Evolutionary conservation across 306 rosid genomes (phyloP).

Genomic region (Cucurbita argyrosperma): DNA sequence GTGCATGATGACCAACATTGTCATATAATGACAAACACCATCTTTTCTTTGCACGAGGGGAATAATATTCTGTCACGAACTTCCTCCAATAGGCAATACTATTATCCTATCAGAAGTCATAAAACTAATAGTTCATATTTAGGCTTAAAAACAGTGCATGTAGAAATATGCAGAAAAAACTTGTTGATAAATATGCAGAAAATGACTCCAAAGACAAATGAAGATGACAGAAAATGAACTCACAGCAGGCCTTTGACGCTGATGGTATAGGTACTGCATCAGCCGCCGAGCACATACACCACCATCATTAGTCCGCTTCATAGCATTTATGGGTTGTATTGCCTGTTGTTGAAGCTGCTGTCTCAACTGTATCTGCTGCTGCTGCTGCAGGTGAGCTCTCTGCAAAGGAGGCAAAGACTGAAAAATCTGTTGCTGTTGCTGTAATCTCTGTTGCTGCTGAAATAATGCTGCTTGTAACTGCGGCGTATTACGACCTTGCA

Average conservation of each 20-base stretch:
- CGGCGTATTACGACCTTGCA: conserved; percentile 8
- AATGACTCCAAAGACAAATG: neutral
- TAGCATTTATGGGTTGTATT: conserved; percentile 3
- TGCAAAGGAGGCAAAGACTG: conserved; percentile 85
- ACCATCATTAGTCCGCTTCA: conserved; percentile 5
- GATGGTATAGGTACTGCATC: conserved; percentile 27
- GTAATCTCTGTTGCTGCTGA: conserved; percentile 24
- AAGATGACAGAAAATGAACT: neutral
- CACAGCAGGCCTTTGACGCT: conserved; percentile 25
- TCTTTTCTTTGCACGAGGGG: conserved; percentile 28
- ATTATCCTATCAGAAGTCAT: conserved; percentile 16
- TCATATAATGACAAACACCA: conserved; percentile 29
- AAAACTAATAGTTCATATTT: neutral
- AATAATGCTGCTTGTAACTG: conserved; percentile 25
- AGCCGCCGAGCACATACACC: conserved; percentile 24
- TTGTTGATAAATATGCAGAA: neutral
- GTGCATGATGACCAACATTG: conserved; percentile 15
- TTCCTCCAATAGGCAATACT: conserved; percentile 25
- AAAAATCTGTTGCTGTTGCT: conserved; percentile 46
- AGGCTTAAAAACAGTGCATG: neutral
- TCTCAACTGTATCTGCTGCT: conserved; percentile 15
- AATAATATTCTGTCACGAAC: conserved; percentile 28
- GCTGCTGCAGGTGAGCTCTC: conserved; percentile 31
- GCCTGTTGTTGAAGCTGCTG: conserved; percentile 16
- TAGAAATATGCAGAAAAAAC: neutral